These are phyloP conservation scores for Sonneratia caseolaris DNA, from an alignment of 345 rosid species.

Conservation along the genomic window DNA sequence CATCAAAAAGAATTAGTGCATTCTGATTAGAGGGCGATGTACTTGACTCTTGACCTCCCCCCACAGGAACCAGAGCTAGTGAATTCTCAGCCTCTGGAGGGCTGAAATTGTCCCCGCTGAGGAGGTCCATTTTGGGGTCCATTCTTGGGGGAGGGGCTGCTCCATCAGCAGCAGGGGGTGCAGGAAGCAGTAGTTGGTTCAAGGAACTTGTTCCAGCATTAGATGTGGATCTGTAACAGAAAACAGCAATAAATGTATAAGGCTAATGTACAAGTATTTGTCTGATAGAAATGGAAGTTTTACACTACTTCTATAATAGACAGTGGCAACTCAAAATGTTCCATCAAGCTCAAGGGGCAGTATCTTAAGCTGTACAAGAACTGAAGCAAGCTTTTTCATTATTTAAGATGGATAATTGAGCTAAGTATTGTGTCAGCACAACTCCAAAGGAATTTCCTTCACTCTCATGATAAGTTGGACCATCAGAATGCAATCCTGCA, in stretches of 20 bases:
- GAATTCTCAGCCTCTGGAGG: conserved; percentile 54
- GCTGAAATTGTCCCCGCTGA: conserved; percentile 81
- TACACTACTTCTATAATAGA: not conserved
- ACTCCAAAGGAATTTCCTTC: not conserved
- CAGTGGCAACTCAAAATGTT: not conserved
- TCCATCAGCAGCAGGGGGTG: conserved; percentile 69
- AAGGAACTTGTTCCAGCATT: conserved; percentile 43
- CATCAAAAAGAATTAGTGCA: conserved; percentile 79
- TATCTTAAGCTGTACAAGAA: not conserved
- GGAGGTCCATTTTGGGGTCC: conserved; percentile 73
- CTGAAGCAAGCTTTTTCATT: no score
- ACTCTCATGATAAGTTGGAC: not conserved
- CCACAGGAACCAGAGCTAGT: conserved; percentile 80
- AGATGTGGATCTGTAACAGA: conserved; percentile 46
- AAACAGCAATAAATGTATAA: not conserved
- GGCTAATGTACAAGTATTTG: not conserved
- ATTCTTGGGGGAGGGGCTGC: conserved; percentile 31
- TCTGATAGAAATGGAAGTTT: not conserved
- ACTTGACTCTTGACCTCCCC: conserved; percentile 43
- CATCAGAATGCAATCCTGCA: not conserved
- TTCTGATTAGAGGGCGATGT: conserved; percentile 66
- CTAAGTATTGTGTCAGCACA: no score
- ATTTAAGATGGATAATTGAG: no score
- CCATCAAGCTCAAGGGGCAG: not conserved
- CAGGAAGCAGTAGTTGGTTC: conserved; percentile 72